phyloP scores from a whole-genome alignment of 169 alveolate genomes.

The Cryptosporidium ryanae region DNA sequence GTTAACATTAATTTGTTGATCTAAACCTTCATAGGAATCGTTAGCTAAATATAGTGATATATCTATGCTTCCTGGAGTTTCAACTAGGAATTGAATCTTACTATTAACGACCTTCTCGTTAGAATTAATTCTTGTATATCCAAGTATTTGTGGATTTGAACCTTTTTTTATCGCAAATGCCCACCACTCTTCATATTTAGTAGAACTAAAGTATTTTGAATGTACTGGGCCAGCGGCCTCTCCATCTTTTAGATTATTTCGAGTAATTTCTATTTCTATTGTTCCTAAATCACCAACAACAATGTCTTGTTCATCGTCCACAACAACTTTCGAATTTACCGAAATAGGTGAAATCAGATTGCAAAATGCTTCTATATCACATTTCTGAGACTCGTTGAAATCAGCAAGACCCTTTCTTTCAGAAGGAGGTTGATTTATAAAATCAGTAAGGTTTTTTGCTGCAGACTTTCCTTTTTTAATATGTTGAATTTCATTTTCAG shows the following conservation, averaged over 20 bases:
- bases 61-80: conserved; percentile 81
- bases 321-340: conserved; percentile 83
- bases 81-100: conserved; percentile 82
- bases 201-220: conserved; percentile 88
- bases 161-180: conserved; percentile 82
- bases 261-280: conserved; percentile 82
- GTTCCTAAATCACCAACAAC: conserved; percentile 90
- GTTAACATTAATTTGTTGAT: conserved; percentile 76
- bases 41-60: conserved; percentile 79
- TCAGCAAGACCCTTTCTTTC: conserved; percentile 84
- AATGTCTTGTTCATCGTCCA: conserved; percentile 88
- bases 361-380: conserved; percentile 88
- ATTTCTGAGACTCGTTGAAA: conserved; percentile 81
- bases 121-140: conserved; percentile 79
- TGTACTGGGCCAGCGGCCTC: conserved; percentile 90
- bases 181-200: conserved; percentile 91
- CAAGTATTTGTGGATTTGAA: conserved; percentile 78
- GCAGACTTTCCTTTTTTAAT: conserved; percentile 84
- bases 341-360: conserved; percentile 82
- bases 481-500: conserved; percentile 81
- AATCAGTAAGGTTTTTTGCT: conserved; percentile 83
- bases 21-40: conserved; percentile 86
- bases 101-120: conserved; percentile 81
- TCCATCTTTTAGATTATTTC: conserved; percentile 83
- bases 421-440: conserved; percentile 83